Base-by-base conservation (phyloP, 139 green algal species). In the Coelastrella sp. region DNA sequence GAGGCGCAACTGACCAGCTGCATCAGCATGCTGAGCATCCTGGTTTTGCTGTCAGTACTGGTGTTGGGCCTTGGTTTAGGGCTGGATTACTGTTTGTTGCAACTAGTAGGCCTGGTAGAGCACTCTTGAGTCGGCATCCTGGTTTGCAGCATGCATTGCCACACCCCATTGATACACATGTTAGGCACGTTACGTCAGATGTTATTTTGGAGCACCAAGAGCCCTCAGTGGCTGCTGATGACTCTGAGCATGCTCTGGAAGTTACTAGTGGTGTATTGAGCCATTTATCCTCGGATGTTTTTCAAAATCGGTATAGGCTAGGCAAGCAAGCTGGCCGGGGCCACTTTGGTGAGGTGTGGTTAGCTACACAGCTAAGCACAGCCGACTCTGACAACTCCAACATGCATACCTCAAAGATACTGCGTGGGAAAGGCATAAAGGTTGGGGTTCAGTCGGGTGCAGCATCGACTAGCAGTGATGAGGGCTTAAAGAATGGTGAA, bases 331-430 rank as follows among this genome's bases (percentile, higher is more conserved):
- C 95, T 87, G 95, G 93, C 3, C 75, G 90, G 20, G 95, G 95
- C 0, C 88, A 92, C 79, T 97, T 96, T 91, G 95, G 95, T 0
- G 95, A 97, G 86, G 95, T 97, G 32, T 97, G 95, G 95, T 90
- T 87, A 10, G 95, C 92, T 66, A 64, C 85, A n/a, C n/a, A n/a
- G n/a, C n/a, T n/a, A n/a, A n/a, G n/a, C n/a, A n/a, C n/a, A n/a
- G n/a, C n/a, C n/a, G n/a, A n/a, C n/a, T n/a, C n/a, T n/a, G n/a
- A n/a, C n/a, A n/a, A n/a, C n/a, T n/a, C n/a, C n/a, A n/a, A n/a
- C n/a, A n/a, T n/a, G n/a, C n/a, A n/a, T n/a, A n/a, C n/a, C n/a
- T n/a, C n/a, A n/a, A n/a, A n/a, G n/a, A n/a, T n/a, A n/a, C n/a
- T n/a, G n/a, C n/a, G n/a, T n/a, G n/a, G n/a, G n/a, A n/a, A n/a